These are phyloP conservation scores for Posidonia australis DNA, from an alignment of 106 monocot species.

Conservation along the genomic window DNA sequence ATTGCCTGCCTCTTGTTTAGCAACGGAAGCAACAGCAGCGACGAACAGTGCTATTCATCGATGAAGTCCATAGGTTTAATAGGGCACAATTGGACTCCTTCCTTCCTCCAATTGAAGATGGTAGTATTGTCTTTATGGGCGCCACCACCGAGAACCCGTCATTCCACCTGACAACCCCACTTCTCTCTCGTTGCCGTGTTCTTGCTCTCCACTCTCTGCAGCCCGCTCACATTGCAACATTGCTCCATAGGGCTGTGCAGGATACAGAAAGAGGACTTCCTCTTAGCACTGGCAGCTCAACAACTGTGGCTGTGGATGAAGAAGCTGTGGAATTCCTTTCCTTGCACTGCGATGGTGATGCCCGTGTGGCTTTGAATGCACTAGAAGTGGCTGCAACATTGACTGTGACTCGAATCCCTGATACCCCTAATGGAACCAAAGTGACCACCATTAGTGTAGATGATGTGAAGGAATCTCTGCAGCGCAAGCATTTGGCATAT, in stretches of 20 bases:
- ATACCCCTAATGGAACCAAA: background rate
- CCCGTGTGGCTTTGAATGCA: conserved; percentile 65
- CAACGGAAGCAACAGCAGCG: conserved; percentile 3
- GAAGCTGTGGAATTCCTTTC: conserved; percentile 53
- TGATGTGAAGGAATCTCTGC: conserved; percentile 60
- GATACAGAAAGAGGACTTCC: conserved; percentile 43
- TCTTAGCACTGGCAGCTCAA: conserved; percentile 10
- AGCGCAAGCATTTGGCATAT: conserved; percentile 69
- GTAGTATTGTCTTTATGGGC: conserved; percentile 57
- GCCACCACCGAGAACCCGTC: conserved; percentile 91
- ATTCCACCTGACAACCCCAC: conserved; percentile 80
- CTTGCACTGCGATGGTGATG: conserved; percentile 62
- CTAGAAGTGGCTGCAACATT: conserved; percentile 47
- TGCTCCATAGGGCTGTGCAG: conserved; percentile 26
- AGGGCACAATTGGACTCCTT: conserved; percentile 61
- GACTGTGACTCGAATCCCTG: conserved; percentile 8
- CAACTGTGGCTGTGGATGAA: conserved; percentile 20
- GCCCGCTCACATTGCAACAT: conserved; percentile 25
- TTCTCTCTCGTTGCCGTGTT: conserved; percentile 74
- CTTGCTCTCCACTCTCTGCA: conserved; percentile 46
- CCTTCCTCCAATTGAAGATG: conserved; percentile 77
- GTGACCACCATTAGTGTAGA: conserved; percentile 5
- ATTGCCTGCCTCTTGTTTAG: background rate
- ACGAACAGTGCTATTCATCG: conserved; percentile 63
- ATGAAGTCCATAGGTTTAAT: conserved; percentile 76